phyloP scores from a whole-genome alignment of 306 rosid species.

The Quillaja saponaria region DNA sequence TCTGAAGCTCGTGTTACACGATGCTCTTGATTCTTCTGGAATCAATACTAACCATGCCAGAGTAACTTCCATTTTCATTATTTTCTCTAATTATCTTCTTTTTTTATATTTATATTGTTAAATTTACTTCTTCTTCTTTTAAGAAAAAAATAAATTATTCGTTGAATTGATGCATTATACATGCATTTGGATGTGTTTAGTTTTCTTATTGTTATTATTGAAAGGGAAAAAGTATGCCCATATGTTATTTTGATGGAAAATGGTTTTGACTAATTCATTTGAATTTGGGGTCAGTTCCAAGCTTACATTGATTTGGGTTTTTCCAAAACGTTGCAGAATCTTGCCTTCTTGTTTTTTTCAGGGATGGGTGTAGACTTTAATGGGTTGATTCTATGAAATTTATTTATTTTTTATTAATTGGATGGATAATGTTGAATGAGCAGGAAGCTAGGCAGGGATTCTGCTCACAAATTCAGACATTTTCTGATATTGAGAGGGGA shows the following conservation, averaged over 20 bases:
- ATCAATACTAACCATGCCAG: constrained; percentile 67
- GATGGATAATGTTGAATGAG: constrained; percentile 26
- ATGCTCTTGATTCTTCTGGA: constrained; percentile 82
- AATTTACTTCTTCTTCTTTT: not conserved
- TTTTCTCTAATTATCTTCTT: not conserved
- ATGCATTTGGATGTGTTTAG: not conserved
- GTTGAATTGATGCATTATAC: not conserved
- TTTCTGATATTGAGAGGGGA: constrained; percentile 68
- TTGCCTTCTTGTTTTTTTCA: not conserved
- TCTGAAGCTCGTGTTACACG: constrained; percentile 65
- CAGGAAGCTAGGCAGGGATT: constrained; percentile 87
- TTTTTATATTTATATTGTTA: not conserved
- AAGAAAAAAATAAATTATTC: not conserved
- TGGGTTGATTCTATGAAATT: not conserved
- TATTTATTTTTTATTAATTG: not conserved
- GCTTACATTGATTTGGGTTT: not conserved
- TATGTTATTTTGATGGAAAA: constrained; percentile 3
- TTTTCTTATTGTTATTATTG: not conserved
- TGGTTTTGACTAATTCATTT: constrained; percentile 15
- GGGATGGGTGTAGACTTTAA: not conserved
- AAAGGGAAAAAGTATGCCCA: not conserved
- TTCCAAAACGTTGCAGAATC: not conserved
- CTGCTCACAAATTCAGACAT: constrained; percentile 62
- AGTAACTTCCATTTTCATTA: constrained; percentile 32
- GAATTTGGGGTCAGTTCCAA: not conserved